phyloP scores from a whole-genome alignment of 2,329 filamentous ascomycete species.

The Trichoderma atrobrunneum region DNA sequence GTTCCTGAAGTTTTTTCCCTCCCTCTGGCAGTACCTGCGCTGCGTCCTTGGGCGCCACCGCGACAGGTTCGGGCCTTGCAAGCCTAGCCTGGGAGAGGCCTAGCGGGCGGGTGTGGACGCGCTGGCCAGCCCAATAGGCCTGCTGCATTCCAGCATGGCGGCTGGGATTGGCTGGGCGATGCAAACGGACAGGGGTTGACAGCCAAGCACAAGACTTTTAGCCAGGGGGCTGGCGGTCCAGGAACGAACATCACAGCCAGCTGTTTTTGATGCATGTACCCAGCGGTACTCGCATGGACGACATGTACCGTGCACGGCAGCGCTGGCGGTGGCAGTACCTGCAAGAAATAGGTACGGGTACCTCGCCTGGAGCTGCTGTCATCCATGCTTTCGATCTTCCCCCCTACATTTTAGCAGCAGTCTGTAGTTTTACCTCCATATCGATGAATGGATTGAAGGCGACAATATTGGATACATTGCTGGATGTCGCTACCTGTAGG shows the following conservation, averaged over 20 bases:
- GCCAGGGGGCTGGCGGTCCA: slow-evolving; percentile 13
- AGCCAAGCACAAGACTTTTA: background rate
- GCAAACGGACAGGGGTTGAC: slow-evolving; percentile 2
- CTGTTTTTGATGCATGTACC: background rate
- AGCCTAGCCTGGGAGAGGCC: slow-evolving; percentile 9
- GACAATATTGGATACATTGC: background rate
- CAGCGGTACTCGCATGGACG: background rate
- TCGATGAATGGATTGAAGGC: background rate
- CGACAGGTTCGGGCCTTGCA: slow-evolving; percentile 12
- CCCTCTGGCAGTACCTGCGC: background rate
- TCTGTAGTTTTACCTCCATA: background rate
- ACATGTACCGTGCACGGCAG: background rate
- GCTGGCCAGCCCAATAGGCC: slow-evolving; percentile 17
- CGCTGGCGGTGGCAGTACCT: background rate
- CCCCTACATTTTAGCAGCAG: background rate
- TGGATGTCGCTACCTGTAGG: background rate
- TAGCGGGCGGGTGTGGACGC: slow-evolving; percentile 13
- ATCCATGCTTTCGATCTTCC: background rate
- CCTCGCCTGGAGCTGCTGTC: background rate
- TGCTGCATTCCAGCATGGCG: slow-evolving; percentile 17
- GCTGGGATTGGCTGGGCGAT: slow-evolving; percentile 16
- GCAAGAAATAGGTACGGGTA: background rate
- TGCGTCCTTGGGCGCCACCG: slow-evolving; percentile 1
- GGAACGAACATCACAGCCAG: background rate
- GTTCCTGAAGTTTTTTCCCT: slow-evolving; percentile 19